Evolutionary conservation across 1,139 yeast species (phyloP).

Genomic region (Blastobotrys illinoisensis): DNA sequence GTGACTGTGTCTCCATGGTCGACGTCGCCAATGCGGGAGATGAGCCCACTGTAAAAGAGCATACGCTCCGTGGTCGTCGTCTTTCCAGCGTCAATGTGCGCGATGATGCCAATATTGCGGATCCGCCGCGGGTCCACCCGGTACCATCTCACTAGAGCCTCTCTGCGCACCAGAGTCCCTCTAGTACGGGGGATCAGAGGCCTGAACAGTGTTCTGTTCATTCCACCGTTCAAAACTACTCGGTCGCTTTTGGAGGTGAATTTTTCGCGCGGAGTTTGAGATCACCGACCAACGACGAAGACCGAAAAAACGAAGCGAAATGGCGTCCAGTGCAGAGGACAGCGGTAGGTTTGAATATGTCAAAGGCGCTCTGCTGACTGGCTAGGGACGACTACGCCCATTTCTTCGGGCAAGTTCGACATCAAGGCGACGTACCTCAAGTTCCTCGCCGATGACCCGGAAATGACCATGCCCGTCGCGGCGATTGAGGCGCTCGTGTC

Average conservation of each 20-base stretch:
- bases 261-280: not conserved
- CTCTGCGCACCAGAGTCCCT: not conserved
- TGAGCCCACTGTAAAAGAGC: conserved; percentile 82
- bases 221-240: not conserved
- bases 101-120: conserved; percentile 75
- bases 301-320: not conserved
- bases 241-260: not conserved
- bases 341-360: not conserved
- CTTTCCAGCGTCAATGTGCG: conserved; percentile 85
- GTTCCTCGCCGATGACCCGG: conserved; percentile 80
- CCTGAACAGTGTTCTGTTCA: not conserved
- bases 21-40: conserved; percentile 79
- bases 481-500: conserved; percentile 94
- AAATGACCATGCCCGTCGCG: conserved; percentile 98
- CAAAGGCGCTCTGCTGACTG: not conserved
- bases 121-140: conserved; percentile 27
- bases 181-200: not conserved
- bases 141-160: not conserved
- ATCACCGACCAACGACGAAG: not conserved
- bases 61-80: conserved; percentile 88
- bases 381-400: not conserved
- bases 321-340: not conserved
- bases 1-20: conserved; percentile 97
- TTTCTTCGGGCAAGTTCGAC: conserved; percentile 44
- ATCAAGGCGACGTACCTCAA: conserved; percentile 73